Conservation (phyloP, 768 basidiomycete genomes). For the Phlebiopsis flavidoalba region DNA sequence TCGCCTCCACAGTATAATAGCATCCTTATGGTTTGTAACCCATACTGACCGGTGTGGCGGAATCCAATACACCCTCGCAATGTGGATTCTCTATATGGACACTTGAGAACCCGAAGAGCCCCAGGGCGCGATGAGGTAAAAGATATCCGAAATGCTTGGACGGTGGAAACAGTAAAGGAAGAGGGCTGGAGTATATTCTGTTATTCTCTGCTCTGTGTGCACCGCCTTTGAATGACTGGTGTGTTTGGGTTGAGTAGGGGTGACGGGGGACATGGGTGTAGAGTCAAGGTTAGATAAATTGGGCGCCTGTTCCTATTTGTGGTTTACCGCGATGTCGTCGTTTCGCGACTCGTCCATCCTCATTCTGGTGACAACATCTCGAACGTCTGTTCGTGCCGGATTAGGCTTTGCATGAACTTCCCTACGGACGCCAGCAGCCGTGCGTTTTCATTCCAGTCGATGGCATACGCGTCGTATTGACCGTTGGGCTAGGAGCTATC, state of each 20-base stretch:
- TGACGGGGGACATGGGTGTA: slow-evolving; percentile 43
- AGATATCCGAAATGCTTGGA: slow-evolving; percentile 35
- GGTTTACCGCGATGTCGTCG: slow-evolving; percentile 5
- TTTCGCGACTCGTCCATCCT: slow-evolving; percentile 78
- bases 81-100: slow-evolving; percentile 64
- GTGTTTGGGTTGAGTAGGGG: slow-evolving; percentile 25
- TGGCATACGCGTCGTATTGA: slow-evolving; percentile 1
- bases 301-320: background rate
- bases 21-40: slow-evolving; percentile 62
- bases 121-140: slow-evolving; percentile 36
- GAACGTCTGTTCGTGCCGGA: slow-evolving; percentile 67
- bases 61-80: slow-evolving; percentile 74
- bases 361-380: slow-evolving; percentile 69
- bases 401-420: slow-evolving; percentile 77
- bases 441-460: slow-evolving; percentile 34
- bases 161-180: slow-evolving; percentile 50
- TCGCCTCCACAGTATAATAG: slow-evolving; percentile 71
- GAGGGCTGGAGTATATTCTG: slow-evolving; percentile 60
- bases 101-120: slow-evolving; percentile 42
- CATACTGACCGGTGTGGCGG: slow-evolving; percentile 82
- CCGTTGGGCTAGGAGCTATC: slow-evolving; percentile 52
- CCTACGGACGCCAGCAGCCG: slow-evolving; percentile 71
- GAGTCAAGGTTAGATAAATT: background rate
- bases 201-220: slow-evolving; percentile 59
- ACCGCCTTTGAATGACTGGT: slow-evolving; percentile 39